Conservation (phyloP, 1,139 yeast genomes). For the Wickerhamiella infanticola region DNA sequence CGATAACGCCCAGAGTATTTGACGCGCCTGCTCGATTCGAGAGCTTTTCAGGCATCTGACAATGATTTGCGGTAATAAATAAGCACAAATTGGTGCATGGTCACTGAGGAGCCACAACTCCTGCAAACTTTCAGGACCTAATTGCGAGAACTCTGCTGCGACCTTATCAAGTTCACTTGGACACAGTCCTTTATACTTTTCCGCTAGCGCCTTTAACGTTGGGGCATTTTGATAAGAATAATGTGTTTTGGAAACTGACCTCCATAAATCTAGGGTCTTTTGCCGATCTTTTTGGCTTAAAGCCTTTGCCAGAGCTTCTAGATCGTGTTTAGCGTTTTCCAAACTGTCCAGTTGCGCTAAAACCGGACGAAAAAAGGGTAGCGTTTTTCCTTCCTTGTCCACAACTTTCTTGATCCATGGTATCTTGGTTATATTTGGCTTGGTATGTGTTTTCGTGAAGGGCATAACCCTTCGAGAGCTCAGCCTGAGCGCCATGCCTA, state of each 20-base stretch:
- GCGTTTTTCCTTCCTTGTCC: neutral
- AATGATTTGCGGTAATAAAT: conserved; percentile 1
- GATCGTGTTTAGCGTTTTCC: neutral
- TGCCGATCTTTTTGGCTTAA: neutral
- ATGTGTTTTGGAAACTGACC: neutral
- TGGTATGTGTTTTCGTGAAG: neutral
- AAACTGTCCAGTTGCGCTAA: conserved; percentile 1
- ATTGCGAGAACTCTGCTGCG: neutral
- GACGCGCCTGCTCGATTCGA: neutral
- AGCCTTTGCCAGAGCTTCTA: neutral
- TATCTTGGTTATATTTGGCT: neutral
- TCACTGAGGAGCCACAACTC: neutral
- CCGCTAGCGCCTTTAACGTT: neutral
- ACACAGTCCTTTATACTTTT: neutral
- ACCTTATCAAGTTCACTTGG: neutral
- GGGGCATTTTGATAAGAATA: neutral
- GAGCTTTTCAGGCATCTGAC: neutral
- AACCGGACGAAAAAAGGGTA: conserved; percentile 1
- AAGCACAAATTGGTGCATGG: neutral
- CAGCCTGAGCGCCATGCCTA: neutral
- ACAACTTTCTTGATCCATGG: neutral
- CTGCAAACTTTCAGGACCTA: neutral
- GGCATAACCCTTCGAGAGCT: neutral
- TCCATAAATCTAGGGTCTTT: neutral
- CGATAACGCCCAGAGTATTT: conserved; percentile 1